These are phyloP conservation scores for Domatiomyces globalis DNA, from an alignment of 2,329 filamentous ascomycete genomes.

Conservation along the genomic window DNA sequence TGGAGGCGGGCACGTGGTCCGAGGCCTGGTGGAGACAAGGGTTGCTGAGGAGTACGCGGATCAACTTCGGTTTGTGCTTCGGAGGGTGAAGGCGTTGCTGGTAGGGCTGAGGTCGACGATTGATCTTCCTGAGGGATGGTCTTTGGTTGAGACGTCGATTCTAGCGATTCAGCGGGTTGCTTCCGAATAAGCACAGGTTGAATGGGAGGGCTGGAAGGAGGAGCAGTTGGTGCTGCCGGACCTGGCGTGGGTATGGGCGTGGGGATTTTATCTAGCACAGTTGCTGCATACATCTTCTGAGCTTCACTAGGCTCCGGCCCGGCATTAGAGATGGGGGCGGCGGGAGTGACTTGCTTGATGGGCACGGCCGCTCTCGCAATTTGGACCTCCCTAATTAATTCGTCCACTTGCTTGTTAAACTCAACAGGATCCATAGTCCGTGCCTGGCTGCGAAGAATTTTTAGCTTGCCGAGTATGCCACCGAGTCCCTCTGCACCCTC, in stretches of 20 bases:
- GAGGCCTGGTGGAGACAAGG: too few species aligned
- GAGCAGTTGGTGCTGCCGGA: conserved; percentile 12
- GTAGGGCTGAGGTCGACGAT: background rate
- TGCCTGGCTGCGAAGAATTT: background rate
- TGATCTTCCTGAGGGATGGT: background rate
- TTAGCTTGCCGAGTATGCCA: background rate
- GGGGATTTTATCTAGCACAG: conserved; percentile 14
- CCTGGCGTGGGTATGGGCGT: conserved; percentile 8
- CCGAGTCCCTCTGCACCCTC: background rate
- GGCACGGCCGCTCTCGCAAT: background rate
- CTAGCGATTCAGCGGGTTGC: conserved; percentile 3
- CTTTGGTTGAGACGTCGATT: background rate
- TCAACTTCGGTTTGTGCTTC: background rate
- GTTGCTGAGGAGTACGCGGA: background rate
- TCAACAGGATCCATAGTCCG: background rate
- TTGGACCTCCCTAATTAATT: background rate
- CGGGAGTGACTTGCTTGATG: background rate
- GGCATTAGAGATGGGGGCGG: background rate
- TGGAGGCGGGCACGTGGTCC: background rate
- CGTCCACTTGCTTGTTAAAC: background rate
- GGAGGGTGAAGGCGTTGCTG: background rate
- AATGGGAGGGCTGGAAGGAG: conserved; percentile 2
- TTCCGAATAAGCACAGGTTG: background rate
- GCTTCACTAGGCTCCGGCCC: background rate
- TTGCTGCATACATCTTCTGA: conserved; percentile 6